Conservation (phyloP, 177 flowering plant genomes). For the Vitis hybrid region DNA sequence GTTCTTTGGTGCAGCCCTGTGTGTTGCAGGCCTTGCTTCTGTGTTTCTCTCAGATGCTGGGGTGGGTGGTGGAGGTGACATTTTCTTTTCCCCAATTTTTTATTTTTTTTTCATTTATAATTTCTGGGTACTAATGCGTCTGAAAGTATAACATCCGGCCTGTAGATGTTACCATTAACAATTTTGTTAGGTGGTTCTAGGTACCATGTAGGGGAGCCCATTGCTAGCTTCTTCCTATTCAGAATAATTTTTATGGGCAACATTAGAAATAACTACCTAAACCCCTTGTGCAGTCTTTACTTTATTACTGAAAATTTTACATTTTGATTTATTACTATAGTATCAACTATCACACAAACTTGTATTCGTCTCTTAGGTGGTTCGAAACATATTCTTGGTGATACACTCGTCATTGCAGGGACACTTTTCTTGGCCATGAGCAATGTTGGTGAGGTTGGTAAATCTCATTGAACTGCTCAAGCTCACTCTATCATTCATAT, state of each 20-base stretch:
- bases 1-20: slow-evolving; percentile 58
- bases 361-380: slow-evolving; percentile 46
- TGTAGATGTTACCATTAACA: too few relatives aligned
- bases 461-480: not conserved
- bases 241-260: too few relatives aligned
- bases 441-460: slow-evolving; percentile 76
- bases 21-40: slow-evolving; percentile 62
- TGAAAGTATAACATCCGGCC: too few relatives aligned
- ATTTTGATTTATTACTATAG: too few relatives aligned
- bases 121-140: too few relatives aligned
- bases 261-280: too few relatives aligned
- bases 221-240: too few relatives aligned
- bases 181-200: too few relatives aligned
- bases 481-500: not conserved
- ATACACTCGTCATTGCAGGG: slow-evolving; percentile 64
- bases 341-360: too few relatives aligned
- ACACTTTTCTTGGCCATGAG: slow-evolving; percentile 66
- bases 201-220: too few relatives aligned
- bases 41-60: slow-evolving; percentile 78
- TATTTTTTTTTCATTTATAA: not conserved
- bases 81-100: slow-evolving; percentile 1
- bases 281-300: too few relatives aligned
- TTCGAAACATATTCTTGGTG: slow-evolving; percentile 68
- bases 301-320: too few relatives aligned
- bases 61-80: slow-evolving; percentile 62